Conservation (phyloP, 2,329 filamentous ascomycete genomes). For the Cladosporium colombiae region DNA sequence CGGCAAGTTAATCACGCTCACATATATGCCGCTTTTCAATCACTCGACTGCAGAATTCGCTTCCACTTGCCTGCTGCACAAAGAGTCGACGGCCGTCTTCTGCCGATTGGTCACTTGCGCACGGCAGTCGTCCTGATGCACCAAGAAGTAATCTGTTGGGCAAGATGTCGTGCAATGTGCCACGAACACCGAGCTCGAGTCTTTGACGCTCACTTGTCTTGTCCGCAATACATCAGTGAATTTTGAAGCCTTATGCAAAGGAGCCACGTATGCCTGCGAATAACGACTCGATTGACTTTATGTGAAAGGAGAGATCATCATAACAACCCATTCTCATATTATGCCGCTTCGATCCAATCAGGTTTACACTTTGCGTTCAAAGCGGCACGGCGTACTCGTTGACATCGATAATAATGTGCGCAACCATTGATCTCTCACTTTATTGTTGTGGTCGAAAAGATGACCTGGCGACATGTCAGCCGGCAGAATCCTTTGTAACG, state of each 20-base stretch:
- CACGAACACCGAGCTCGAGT: not conserved
- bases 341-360: not conserved
- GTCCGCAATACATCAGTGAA: not conserved
- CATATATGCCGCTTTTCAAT: not conserved
- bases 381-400: not conserved
- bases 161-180: not conserved
- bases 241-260: not conserved
- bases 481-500: not conserved
- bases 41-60: not conserved
- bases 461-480: not conserved
- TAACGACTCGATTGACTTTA: not conserved
- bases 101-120: not conserved
- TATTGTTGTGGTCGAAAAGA: not conserved
- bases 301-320: not conserved
- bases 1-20: not conserved
- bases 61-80: not conserved
- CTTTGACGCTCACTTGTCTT: not conserved
- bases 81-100: not conserved
- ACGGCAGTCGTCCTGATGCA: not conserved
- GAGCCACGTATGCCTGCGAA: not conserved
- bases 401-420: not conserved
- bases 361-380: not conserved
- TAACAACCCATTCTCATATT: not conserved
- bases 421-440: not conserved
- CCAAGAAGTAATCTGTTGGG: not conserved